phyloP scores from a whole-genome alignment of 306 rosid species.

The Inga oerstediana region DNA sequence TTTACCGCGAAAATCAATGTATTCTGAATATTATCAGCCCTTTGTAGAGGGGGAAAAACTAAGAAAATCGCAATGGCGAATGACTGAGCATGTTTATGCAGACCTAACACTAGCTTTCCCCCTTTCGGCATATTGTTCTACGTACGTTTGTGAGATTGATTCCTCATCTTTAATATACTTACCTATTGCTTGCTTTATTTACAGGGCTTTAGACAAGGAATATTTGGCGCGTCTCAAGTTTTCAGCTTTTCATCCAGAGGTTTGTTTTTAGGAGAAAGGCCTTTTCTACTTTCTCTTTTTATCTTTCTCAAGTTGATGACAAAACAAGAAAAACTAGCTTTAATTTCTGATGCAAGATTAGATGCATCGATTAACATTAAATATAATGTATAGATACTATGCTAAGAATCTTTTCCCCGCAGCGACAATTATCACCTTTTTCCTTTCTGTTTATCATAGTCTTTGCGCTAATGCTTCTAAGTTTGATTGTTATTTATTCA shows the following conservation, averaged over 20 bases:
- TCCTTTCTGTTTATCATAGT: background rate
- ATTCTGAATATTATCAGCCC: background rate
- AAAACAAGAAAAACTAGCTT: background rate
- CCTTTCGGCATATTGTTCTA: background rate
- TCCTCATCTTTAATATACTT: background rate
- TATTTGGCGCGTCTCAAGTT: constrained; percentile 52
- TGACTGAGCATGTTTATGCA: background rate
- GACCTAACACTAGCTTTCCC: background rate
- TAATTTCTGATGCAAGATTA: background rate
- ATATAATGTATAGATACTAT: background rate
- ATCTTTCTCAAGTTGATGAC: constrained; percentile 4
- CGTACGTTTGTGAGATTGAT: background rate
- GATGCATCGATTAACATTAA: background rate
- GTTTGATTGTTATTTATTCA: background rate
- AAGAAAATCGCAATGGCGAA: background rate
- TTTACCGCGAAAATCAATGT: background rate
- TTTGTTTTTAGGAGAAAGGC: constrained; percentile 21
- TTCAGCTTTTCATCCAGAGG: constrained; percentile 75
- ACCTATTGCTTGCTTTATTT: constrained; percentile 30
- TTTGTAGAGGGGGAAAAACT: too few relatives aligned
- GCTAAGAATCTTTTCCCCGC: background rate
- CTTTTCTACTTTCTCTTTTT: background rate
- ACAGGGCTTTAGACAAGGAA: constrained; percentile 61
- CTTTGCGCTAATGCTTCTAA: constrained; percentile 5
- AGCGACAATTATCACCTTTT: background rate